Percentiles rank a stretch among this genome's conserved stretches.
Evolutionary conservation across 2,329 filamentous ascomycete genomes (phyloP).

Genomic region (Hymenoscyphus fructigenus): DNA sequence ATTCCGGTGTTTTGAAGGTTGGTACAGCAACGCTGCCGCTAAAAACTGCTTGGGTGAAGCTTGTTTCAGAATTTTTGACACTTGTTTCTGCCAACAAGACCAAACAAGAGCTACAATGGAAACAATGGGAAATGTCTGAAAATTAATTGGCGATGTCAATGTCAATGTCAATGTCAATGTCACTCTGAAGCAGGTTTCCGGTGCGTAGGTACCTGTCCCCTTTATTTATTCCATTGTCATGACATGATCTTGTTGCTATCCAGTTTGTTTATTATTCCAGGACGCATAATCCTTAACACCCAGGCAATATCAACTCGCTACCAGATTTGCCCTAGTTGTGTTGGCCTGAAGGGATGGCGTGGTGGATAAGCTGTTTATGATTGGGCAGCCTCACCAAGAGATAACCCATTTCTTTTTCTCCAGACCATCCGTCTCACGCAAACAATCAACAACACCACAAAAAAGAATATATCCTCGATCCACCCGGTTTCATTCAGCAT

Average conservation of each 20-base stretch:
- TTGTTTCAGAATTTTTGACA: neutral
- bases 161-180: neutral
- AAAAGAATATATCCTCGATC: neutral
- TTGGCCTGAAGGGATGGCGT: neutral
- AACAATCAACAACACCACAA: slow-evolving; percentile 4
- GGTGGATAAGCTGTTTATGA: neutral
- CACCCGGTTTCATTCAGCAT: slow-evolving; percentile 3
- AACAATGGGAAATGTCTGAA: neutral
- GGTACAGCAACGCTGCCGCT: neutral
- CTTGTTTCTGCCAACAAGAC: too few relatives aligned
- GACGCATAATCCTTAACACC: neutral
- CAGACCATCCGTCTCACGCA: neutral
- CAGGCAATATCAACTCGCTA: neutral
- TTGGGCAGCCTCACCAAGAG: neutral
- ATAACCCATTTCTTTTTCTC: neutral
- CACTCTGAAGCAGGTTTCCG: neutral
- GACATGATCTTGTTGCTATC: neutral
- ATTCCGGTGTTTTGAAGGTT: neutral
- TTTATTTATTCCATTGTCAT: neutral
- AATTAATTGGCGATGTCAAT: neutral
- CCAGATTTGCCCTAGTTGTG: neutral
- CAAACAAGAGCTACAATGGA: neutral
- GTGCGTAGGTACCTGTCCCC: neutral
- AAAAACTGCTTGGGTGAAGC: neutral
- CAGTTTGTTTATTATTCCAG: neutral